Evolutionary conservation across 2,329 filamentous ascomycete species (phyloP).

Genomic region (Alternaria triticina): DNA sequence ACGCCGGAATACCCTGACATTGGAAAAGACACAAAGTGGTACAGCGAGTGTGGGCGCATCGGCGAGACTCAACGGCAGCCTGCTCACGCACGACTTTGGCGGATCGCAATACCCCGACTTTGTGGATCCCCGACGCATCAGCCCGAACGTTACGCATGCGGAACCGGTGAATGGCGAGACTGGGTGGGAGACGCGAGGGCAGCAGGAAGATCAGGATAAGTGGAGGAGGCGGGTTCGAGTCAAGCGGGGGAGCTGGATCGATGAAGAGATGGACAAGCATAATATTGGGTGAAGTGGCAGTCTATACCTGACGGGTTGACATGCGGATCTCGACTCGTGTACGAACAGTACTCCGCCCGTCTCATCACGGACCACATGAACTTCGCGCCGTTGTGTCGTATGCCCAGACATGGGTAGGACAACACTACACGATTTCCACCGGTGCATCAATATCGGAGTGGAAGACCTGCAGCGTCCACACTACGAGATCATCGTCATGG

Average conservation of each 20-base stretch:
- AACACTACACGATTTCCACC: neutral
- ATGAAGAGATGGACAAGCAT: constrained; percentile 44
- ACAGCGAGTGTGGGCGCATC: constrained; percentile 4
- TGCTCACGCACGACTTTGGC: constrained; percentile 11
- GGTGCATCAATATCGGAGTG: neutral
- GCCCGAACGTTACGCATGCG: constrained; percentile 33
- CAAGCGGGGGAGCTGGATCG: constrained; percentile 37
- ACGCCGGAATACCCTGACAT: constrained; percentile 14
- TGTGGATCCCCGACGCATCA: constrained; percentile 31
- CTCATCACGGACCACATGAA: neutral
- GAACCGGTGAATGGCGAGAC: constrained; percentile 4
- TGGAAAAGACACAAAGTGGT: constrained; percentile 26
- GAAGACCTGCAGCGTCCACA: neutral
- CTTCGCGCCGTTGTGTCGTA: neutral
- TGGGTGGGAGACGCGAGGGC: constrained; percentile 22
- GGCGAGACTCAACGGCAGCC: constrained; percentile 3
- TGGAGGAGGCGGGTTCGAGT: constrained; percentile 26
- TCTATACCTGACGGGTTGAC: neutral
- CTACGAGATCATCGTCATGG: neutral
- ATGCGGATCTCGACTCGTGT: neutral
- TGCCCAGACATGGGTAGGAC: neutral
- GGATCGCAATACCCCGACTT: constrained; percentile 35
- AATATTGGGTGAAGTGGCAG: constrained; percentile 34
- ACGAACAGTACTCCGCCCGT: neutral
- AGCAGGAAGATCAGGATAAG: constrained; percentile 22